Evolutionary conservation across 129 eudicot species (phyloP), one percentile per base, ranked within the genome.

Genomic region (Arctium minus): DNA sequence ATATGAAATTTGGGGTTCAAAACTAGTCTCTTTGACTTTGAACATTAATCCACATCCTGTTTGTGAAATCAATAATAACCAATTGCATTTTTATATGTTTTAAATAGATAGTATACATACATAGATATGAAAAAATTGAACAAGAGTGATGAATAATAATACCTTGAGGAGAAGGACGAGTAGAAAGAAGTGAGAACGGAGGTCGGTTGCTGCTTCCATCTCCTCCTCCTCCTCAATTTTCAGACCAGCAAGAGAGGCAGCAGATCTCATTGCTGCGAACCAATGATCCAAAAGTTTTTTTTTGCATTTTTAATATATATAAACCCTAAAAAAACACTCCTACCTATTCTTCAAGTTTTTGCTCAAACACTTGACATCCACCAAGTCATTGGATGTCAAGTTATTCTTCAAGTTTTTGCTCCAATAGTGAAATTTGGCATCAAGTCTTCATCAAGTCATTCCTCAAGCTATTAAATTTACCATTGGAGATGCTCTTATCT

Each of bases 101-200:
- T 30, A 30, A 46, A 1, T 5, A 48, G 69, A 22, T 4, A 37
- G 22, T 29, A 42, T 42, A 1, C 11, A 6, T 4, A 3, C 42
- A 38, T 8, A 42, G 12, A 44, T 8, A 0, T 44, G 27, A 22
- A 22, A 2, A 39, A 5, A 32, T 17, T 48, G 10, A 40, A 68
- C 40, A 1, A 29, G 30, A 3, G 30, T 44, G 0, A n/a, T 5
- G 1, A 15, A 11, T 0, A 17, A 7, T 10, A 32, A 35, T 74
- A 93, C 97, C 97, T 86, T 88, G 70, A 56, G 89, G 64, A n/a
- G 96, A 86, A 40, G 96, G 91, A 3, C 96, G 93, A 78, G 64
- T 86, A 42, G 88, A 86, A 29, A 93, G 89, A 93, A 88, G 13
- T 87, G 81, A 30, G 86, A 82, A 71, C 94, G 93, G 50, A 93